Conservation (phyloP, 2,329 filamentous ascomycete species). For the Hymenoscyphus scutula region DNA sequence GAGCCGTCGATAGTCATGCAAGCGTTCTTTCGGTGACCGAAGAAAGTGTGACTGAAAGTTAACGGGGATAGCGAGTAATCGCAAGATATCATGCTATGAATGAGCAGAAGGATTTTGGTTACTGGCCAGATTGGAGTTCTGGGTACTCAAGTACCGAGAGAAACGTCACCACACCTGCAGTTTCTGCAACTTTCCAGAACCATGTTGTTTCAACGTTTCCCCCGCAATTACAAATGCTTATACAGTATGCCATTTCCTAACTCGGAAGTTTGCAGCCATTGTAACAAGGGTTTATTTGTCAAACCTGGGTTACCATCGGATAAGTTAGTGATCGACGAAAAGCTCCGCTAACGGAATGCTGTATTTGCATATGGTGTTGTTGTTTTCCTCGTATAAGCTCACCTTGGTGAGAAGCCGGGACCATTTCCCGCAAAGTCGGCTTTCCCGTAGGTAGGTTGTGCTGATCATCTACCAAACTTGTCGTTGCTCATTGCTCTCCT, state of each 20-base stretch:
- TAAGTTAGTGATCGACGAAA: not conserved
- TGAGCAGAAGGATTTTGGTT: not conserved
- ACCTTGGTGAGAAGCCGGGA: not conserved
- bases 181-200: not conserved
- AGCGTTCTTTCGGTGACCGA: slow-evolving; percentile 1
- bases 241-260: not conserved
- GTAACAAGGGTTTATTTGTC: not conserved
- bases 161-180: not conserved
- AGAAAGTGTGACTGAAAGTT: not conserved
- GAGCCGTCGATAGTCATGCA: not conserved
- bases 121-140: not conserved
- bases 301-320: not conserved
- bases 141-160: not conserved
- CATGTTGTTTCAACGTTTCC: not conserved
- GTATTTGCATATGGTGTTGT: not conserved
- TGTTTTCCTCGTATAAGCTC: too few relatives aligned
- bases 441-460: not conserved
- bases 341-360: not conserved
- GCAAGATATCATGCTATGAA: not conserved
- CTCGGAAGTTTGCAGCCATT: not conserved
- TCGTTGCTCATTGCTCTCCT: too few relatives aligned
- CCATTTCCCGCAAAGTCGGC: not conserved
- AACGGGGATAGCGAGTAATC: not conserved
- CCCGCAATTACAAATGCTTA: not conserved
- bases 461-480: not conserved